Percentiles rank a stretch among this genome's conserved stretches.
phyloP scores from a whole-genome alignment of 495 filamentous ascomycete genomes.

The Neurospora hispaniola region DNA sequence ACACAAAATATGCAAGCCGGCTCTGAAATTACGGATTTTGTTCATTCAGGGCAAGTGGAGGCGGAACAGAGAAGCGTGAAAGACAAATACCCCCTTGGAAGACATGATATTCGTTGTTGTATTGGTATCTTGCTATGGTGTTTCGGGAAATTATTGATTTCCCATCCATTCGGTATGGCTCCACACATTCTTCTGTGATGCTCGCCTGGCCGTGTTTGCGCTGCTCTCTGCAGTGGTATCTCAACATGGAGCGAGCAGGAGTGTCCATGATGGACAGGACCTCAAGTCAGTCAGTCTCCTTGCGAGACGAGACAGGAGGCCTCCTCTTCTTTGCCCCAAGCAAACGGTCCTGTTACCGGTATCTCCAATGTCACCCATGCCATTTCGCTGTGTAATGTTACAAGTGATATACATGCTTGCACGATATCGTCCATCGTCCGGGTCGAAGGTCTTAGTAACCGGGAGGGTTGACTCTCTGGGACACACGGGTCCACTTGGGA shows the following conservation, averaged over 20 bases:
- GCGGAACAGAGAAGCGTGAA: background rate
- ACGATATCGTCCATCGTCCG: background rate
- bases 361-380: conserved; percentile 1
- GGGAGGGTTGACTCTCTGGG: conserved; percentile 84
- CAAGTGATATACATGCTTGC: conserved; percentile 12
- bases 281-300: background rate
- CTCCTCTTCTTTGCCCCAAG: background rate
- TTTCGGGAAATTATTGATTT: background rate
- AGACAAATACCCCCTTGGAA: background rate
- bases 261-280: background rate
- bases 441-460: conserved; percentile 54
- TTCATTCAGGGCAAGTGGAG: background rate
- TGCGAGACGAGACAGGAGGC: background rate
- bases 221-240: background rate
- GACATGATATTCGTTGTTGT: background rate
- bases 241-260: background rate
- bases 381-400: conserved; percentile 13
- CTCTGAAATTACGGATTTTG: background rate
- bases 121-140: background rate
- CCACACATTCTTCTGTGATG: conserved; percentile 6
- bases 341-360: background rate
- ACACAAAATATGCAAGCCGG: background rate
- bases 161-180: background rate
- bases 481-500: conserved; percentile 93
- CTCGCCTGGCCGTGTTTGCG: background rate